Evolutionary conservation across 768 basidiomycete genomes (phyloP), one percentile per base, ranked within the genome.

Genomic region (Imleria badia): DNA sequence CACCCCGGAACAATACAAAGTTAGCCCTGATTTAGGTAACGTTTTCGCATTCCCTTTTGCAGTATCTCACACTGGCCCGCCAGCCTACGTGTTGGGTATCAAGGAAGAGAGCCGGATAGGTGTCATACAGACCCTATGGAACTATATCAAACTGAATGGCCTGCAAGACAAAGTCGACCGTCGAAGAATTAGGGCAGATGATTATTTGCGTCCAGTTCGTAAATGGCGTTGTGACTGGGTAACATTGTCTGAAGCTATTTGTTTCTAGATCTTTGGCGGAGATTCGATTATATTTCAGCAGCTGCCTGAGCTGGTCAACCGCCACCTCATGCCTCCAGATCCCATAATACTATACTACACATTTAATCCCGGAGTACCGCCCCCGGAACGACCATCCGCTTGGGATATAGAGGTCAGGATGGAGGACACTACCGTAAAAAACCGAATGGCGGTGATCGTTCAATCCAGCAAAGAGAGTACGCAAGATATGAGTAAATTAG

Each of bases 401-500:
- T 96, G 85, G 80, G 94, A 97, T 64, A 81, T 94, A 17, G 93
- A 96, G 47, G 72, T 96, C 12, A 94, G 92, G 69, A 81, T 87
- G 69, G 94, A 97, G 63, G 94, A 97, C 66, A 75, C 81, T 3
- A 69, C 73, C 9, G 66, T 88, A 41, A 95, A 94, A 72, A 80
- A 74, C 51, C 82, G 86, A 47, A 91, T 93, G 86, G 72, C 81
- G 1, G 83, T 86, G n/a, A 79, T 88, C 44, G 73, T 87, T 12
- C 79, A 81, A 45, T 76, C 87, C 51, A 86, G 80, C 59, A 86
- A 89, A 48, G 91, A 91, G 55, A 86, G 85, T 45, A 73, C 78
- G 6, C 82, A 83, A 56, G 81, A 82, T 46, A 74, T 96, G 19
- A 64, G 77, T 15, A 87, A 84, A 65, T 73, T 96, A 19, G 95